These are phyloP conservation scores for Fusarium denticulatum DNA, from an alignment of 2,329 filamentous ascomycete genomes.

Conservation along the genomic window DNA sequence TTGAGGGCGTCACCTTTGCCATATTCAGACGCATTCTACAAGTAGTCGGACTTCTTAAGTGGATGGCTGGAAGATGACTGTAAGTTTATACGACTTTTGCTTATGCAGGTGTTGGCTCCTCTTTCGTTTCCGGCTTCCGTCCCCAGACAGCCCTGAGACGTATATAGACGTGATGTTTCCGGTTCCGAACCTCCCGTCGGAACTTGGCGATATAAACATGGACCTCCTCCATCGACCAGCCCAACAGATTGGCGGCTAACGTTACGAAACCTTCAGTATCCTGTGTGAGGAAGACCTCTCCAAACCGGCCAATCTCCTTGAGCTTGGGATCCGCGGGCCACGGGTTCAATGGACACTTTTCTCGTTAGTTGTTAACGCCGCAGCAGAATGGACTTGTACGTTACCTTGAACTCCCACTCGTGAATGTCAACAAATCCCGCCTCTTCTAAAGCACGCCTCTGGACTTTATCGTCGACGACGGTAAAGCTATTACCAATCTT, in stretches of 20 bases:
- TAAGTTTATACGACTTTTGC: no score
- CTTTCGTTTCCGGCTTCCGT: background rate
- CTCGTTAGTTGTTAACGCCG: accelerated
- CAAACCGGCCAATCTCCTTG: background rate
- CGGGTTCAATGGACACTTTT: background rate
- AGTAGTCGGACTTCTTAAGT: background rate
- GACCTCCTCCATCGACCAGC: background rate
- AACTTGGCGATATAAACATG: background rate
- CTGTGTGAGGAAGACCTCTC: background rate
- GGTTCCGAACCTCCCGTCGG: background rate
- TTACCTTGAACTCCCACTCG: background rate
- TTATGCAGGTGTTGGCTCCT: background rate
- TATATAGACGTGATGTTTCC: background rate
- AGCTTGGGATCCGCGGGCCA: background rate
- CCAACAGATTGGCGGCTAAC: accelerated
- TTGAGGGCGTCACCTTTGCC: background rate
- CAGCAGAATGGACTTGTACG: accelerated
- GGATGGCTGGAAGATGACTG: background rate
- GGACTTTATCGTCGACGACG: background rate
- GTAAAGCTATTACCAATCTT: background rate
- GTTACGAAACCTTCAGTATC: background rate
- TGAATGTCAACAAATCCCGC: background rate
- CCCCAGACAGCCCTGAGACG: background rate
- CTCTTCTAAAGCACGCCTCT: background rate
- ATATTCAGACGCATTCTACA: background rate